Base-by-base conservation (phyloP, 148 eudicot genomes). In the Mesembryanthemum crystallinum region DNA sequence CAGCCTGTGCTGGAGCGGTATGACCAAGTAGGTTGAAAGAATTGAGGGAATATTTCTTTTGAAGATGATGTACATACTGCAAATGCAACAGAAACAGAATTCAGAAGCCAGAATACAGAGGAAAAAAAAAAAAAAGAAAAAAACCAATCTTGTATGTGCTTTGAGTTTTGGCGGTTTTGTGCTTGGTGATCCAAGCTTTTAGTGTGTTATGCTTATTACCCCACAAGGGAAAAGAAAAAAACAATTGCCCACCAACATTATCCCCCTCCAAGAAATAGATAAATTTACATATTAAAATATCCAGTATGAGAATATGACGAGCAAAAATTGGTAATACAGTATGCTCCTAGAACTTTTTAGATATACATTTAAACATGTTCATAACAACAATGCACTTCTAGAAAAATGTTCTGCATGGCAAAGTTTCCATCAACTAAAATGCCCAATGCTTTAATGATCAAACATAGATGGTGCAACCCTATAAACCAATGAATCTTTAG, bases 1-100 rank as follows among this genome's bases (percentile, higher is more conserved):
- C 88, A 65, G 96, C 96, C 85, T 91, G 96, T 17, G 74, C 89
- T 8, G 96, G 96, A 66, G 96, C 96, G 67, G 96, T 91, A 76
- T 91, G 96, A 51, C 90, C 92, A 71, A 90, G 78, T 47, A 90
- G 81, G 65, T 87, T 90, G 86, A 90, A 90, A 78, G 95, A 87
- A 75, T 85, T 86, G 33, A 91, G 92, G 14, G 92, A 89, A 71
- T 88, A 91, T 74, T 91, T 91, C 87, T 87, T 80, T 73, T 88
- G 96, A 76, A 91, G 96, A 71, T 55, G 76, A 76, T 87, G 87
- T 75, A 90, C 91, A 77, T 85, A 90, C 94, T 90, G 94, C 85
- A 86, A 25, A 78, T 12, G 32, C 61, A 78, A 29, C 25, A 47
- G 10, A 74, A 68, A 79, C 20, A 35, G 17, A 32, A 64, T 33